Evolutionary conservation across 106 monocot genomes (phyloP).

Genomic region (Dendrobium catenatum): DNA sequence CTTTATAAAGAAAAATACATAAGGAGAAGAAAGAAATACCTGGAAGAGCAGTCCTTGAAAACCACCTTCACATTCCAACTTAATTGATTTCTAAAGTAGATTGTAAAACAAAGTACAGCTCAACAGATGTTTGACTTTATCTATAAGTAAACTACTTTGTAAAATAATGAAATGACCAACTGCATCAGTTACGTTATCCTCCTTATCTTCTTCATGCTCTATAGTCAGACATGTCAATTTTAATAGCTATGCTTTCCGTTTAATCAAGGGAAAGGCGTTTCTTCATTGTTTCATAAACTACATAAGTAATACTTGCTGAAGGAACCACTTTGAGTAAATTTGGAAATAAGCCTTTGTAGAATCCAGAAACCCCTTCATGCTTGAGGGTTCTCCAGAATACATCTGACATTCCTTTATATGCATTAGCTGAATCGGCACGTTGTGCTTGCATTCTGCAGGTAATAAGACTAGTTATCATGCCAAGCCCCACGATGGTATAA

Average conservation of each 20-base stretch:
- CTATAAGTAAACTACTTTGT: not conserved
- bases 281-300: slow-evolving; percentile 88
- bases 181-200: not conserved
- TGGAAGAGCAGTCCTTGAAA: too few relatives aligned
- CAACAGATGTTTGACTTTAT: slow-evolving; percentile 1
- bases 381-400: slow-evolving; percentile 73
- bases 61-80: not conserved
- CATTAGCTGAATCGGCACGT: slow-evolving; percentile 22
- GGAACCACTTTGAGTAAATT: slow-evolving; percentile 95
- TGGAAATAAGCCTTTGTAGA: slow-evolving; percentile 92
- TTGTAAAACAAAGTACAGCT: not conserved
- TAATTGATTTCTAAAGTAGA: not conserved
- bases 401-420: slow-evolving; percentile 80
- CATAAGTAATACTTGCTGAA: slow-evolving; percentile 90
- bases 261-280: slow-evolving; percentile 76
- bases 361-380: slow-evolving; percentile 70
- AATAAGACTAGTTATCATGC: not conserved
- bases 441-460: slow-evolving; percentile 87
- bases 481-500: not conserved
- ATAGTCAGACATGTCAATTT: slow-evolving; percentile 37
- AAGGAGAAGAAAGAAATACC: too few relatives aligned
- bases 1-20: too few relatives aligned
- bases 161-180: not conserved
- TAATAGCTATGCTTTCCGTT: slow-evolving; percentile 11
- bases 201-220: slow-evolving; percentile 39